Evolutionary conservation across 495 filamentous ascomycete genomes (phyloP), one percentile per base, ranked within the genome.

Genomic region (Neurospora intermedia): DNA sequence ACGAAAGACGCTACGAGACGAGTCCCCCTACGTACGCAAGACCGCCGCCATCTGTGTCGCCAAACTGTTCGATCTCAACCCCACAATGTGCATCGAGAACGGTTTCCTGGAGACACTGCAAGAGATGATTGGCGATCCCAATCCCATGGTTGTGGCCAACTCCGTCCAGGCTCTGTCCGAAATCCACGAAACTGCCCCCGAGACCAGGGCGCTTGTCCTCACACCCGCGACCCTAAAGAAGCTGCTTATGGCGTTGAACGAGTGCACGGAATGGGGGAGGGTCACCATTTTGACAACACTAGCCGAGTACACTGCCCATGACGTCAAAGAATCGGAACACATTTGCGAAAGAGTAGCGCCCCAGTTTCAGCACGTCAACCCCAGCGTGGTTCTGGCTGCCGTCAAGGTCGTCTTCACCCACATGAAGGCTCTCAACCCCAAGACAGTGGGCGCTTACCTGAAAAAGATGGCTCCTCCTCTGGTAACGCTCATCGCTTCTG

Each of bases 191-290:
- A 87, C 93, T 1, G 92, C 95, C 3, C 95, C 96, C 2, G 96
- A 98, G 80, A 97, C 94, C 0, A 89, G 88, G 69, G 95, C 95
- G 13, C 83, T 99, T 71, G 85, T 92, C 69, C 90, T 99, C 69
- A 96, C 91, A 8, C 85, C 91, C 9, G 86, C 89, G 38, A 93
- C 89, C 2, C 86, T 99, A 72, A 97, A 97, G 84, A 98, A 97
- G 83, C 87, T 99, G 81, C 83, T 99, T 38, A 95, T 98, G 93
- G 96, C 96, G 0, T 81, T 99, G 74, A 98, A 97, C 77, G 96
- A 99, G 82, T 99, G 96, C 80, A 98, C 96, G 13, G 96, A 99
- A 83, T 99, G 96, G 96, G 96, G 96, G n/a, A 86, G 96, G 70
- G 93, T 98, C 18, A 98, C 94, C 7, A 97, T 99, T 73, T 85